A percentile compares a stretch with the other conserved stretches of the same genome.
Evolutionary conservation across 768 basidiomycete species (phyloP).

Genomic region (Gyrodon lividus): DNA sequence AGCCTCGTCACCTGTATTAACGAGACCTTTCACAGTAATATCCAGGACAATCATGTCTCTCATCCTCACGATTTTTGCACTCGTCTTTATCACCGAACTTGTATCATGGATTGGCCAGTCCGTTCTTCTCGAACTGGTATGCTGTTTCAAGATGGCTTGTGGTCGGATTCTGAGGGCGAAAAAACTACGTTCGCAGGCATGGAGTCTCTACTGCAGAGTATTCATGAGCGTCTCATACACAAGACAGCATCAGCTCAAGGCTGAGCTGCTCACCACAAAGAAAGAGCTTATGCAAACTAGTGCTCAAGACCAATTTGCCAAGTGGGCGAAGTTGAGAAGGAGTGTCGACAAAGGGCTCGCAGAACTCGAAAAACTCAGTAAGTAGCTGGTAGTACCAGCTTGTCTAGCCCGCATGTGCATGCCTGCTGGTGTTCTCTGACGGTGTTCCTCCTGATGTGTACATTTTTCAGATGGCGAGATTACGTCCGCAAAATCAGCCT

Average conservation of each 20-base stretch:
- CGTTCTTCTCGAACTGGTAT: conserved; percentile 76
- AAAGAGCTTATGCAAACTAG: conserved; percentile 86
- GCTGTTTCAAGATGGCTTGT: conserved; percentile 31
- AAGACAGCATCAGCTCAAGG: conserved; percentile 71
- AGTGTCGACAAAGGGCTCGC: conserved; percentile 89
- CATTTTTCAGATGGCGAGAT: conserved; percentile 61
- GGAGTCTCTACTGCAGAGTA: conserved; percentile 64
- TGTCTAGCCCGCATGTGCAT: background rate
- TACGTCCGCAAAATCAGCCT: conserved; percentile 55
- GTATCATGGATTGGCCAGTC: conserved; percentile 88
- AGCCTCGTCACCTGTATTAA: conserved; percentile 2
- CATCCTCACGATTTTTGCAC: conserved; percentile 74
- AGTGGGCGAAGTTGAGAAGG: conserved; percentile 92
- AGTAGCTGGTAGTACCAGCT: conserved; percentile 33
- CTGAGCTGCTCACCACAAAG: conserved; percentile 76
- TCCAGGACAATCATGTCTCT: conserved; percentile 60
- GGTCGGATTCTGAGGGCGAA: conserved; percentile 2
- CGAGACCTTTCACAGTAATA: background rate
- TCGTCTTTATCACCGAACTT: conserved; percentile 81
- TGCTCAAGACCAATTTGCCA: conserved; percentile 96
- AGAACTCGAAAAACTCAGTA: conserved; percentile 92
- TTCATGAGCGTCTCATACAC: conserved; percentile 56
- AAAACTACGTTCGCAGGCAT: conserved; percentile 50
- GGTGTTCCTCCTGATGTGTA: conserved; percentile 1
- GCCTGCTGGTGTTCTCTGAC: background rate